Percentiles rank a stretch among this genome's conserved stretches.
These are phyloP conservation scores for Malassezia dermatis DNA, from an alignment of 1,284 basidiomycete genomes.

Conservation along the genomic window DNA sequence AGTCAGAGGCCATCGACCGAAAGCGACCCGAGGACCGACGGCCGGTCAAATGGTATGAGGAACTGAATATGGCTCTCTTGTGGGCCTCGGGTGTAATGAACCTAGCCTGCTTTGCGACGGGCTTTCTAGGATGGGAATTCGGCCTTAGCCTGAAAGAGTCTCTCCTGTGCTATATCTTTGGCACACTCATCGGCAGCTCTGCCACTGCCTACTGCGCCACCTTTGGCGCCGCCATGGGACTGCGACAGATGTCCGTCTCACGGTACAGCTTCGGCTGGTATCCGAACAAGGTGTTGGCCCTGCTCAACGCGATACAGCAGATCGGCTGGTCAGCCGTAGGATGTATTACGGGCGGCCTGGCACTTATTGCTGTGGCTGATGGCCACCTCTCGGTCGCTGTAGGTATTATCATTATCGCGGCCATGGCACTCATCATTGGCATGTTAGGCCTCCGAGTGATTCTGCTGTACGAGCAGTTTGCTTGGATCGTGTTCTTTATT, in stretches of 20 bases:
- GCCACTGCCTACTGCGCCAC: not conserved
- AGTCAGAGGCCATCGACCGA: slow-evolving; percentile 2
- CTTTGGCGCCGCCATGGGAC: not conserved
- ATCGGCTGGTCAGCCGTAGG: not conserved
- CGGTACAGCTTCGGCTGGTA: slow-evolving; percentile 3
- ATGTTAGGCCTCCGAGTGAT: not conserved
- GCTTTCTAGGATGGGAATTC: not conserved
- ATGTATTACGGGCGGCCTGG: not conserved
- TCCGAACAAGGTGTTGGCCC: not conserved
- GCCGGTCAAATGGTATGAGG: not conserved
- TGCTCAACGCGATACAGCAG: not conserved
- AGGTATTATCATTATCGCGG: slow-evolving; percentile 1
- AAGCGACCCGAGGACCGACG: not conserved
- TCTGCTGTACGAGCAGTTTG: not conserved
- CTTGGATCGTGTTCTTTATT: not conserved
- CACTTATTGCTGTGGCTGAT: not conserved
- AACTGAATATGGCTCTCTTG: not conserved
- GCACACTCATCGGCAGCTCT: not conserved
- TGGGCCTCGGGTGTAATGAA: slow-evolving; percentile 1
- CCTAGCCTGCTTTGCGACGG: not conserved
- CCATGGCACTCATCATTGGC: not conserved
- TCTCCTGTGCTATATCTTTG: not conserved
- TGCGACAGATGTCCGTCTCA: slow-evolving; percentile 3
- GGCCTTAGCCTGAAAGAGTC: not conserved
- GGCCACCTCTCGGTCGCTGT: not conserved